A percentile compares a stretch with the other conserved stretches of the same genome.
phyloP scores from a whole-genome alignment of 2,329 filamentous ascomycete genomes.

The Dryadomyces quercus-mongolicae region DNA sequence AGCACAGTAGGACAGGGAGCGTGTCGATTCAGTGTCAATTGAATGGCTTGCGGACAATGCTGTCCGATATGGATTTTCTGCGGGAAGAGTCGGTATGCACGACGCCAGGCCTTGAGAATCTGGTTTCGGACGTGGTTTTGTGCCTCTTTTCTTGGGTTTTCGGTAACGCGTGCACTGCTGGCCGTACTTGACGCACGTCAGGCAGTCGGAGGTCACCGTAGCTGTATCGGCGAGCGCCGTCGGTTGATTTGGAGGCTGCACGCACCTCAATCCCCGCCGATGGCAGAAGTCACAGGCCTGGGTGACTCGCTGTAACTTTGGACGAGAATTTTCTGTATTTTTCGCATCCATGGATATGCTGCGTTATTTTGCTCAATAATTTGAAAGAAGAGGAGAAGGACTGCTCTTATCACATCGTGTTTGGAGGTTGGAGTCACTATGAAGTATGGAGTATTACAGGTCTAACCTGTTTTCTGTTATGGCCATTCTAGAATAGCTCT shows the following conservation, averaged over 20 bases:
- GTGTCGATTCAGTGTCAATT: background rate
- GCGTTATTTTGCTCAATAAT: too few species aligned
- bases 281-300: slow-evolving; percentile 12
- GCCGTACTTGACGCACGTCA: slow-evolving; percentile 5
- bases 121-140: background rate
- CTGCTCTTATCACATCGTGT: background rate
- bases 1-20: too few species aligned
- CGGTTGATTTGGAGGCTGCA: background rate
- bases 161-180: slow-evolving; percentile 5
- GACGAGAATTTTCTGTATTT: background rate
- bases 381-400: background rate
- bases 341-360: background rate
- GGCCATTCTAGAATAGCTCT: too few species aligned
- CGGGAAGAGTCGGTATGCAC: background rate
- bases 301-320: slow-evolving; percentile 4
- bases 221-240: background rate
- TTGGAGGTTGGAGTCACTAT: too few species aligned
- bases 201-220: background rate
- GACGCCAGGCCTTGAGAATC: background rate
- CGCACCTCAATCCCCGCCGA: slow-evolving; percentile 6
- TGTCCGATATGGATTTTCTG: too few species aligned
- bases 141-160: slow-evolving; percentile 5
- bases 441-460: too few species aligned
- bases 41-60: background rate
- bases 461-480: too few species aligned